Base-by-base conservation (phyloP, 805 yeast species). In the Saccharomycopsis javanensis region DNA sequence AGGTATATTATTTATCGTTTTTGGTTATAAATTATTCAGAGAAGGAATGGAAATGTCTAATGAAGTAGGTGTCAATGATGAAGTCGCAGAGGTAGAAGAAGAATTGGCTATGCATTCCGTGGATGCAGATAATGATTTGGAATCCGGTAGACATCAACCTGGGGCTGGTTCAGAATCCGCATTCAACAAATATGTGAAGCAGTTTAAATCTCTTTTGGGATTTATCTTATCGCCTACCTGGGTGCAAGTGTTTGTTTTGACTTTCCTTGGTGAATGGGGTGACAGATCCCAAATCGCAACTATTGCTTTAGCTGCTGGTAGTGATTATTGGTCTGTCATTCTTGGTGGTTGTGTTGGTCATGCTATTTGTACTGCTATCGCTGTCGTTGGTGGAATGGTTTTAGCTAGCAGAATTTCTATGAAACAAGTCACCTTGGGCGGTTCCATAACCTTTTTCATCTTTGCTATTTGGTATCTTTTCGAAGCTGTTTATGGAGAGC, bases 261-360 rank as follows among this genome's bases (percentile, higher is more conserved):
- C 96, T 4, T 94, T 94, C 69, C 74, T 94, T 53, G 99, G 97
- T 60, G 99, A 94, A 73, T 90, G 98, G 96, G 99, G 99, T 54
- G 99, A 94, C 71, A 83, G 99, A 66, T 90, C 97, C 11, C 99
- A 94, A 73, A 89, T 94, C 57, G 96, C 97, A 50, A 94, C 97
- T 34, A 90, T 94, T 65, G 98, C 98, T 45, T 86, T 94, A 95
- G 97, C 98, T 55, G 96, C 99, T 1, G 97, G 97, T 42, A 83
- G 89, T 50, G 86, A 90, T 69, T 94, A 89, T 72, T 84, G 94
- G 91, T 77, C 77, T 63, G 96, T 91, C 42, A 88, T 92, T 51
- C 64, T 83, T 51, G 99, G 99, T 60, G 96, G 96, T 20, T 81
- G 89, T 38, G 69, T 85, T 48, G 99, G 99, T 34, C 99, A 94